These are phyloP conservation scores for Xerocomus brunneocitrinus DNA, from an alignment of 768 basidiomycete genomes.

Conservation along the genomic window DNA sequence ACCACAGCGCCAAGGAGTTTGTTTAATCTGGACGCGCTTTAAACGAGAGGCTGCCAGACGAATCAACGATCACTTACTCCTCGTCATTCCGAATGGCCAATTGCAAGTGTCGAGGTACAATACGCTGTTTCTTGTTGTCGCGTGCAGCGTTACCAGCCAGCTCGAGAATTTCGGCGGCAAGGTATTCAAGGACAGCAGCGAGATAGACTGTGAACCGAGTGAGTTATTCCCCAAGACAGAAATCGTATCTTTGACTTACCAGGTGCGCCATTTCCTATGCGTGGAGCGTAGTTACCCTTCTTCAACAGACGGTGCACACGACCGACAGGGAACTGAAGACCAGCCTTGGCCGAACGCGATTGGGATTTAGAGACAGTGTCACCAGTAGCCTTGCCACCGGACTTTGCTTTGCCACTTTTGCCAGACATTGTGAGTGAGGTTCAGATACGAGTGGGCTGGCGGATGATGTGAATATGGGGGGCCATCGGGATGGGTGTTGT, in stretches of 20 bases:
- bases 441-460: background rate
- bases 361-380: slow-evolving; percentile 29
- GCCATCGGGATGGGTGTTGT: background rate
- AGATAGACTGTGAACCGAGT: slow-evolving; percentile 43
- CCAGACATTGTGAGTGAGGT: slow-evolving; percentile 32
- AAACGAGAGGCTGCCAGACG: background rate
- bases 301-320: slow-evolving; percentile 58
- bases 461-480: slow-evolving; percentile 8
- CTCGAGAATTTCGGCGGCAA: slow-evolving; percentile 61
- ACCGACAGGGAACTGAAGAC: slow-evolving; percentile 51
- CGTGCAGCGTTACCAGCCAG: slow-evolving; percentile 54
- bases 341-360: slow-evolving; percentile 40
- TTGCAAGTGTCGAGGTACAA: slow-evolving; percentile 61
- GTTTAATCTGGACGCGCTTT: slow-evolving; percentile 28
- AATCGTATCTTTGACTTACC: slow-evolving; percentile 19
- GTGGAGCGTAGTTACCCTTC: slow-evolving; percentile 55
- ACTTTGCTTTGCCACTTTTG: slow-evolving; percentile 55
- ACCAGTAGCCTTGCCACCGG: slow-evolving; percentile 59
- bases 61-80: slow-evolving; percentile 28
- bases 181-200: slow-evolving; percentile 57
- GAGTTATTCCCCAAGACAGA: background rate
- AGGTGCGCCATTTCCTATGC: slow-evolving; percentile 53
- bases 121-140: slow-evolving; percentile 57
- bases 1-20: slow-evolving; percentile 44
- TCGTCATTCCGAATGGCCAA: slow-evolving; percentile 64